These are phyloP conservation scores for Arxiozyma slooffiae DNA, from an alignment of 1,139 yeast species.

Conservation along the genomic window DNA sequence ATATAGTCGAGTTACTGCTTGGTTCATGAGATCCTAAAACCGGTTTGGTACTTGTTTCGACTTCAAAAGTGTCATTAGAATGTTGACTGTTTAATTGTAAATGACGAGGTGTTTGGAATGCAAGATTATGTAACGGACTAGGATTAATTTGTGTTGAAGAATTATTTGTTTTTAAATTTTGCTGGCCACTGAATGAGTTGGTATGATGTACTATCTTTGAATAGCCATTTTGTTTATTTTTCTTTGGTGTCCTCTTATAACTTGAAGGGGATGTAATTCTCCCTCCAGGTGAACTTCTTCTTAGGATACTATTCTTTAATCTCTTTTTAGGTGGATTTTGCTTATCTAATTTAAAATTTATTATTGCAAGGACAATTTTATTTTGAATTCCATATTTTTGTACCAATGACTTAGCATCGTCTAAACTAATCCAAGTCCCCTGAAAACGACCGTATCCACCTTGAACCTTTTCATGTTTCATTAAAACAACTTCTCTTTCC, in stretches of 20 bases:
- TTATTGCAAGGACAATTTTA: slow-evolving; percentile 44
- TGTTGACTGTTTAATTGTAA: slow-evolving; percentile 9
- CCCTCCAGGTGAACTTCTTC: slow-evolving; percentile 27
- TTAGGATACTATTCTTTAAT: slow-evolving; percentile 31
- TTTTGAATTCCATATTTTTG: slow-evolving; percentile 46
- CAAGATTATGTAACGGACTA: slow-evolving; percentile 28
- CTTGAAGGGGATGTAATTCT: slow-evolving; percentile 28
- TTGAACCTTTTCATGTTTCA: slow-evolving; percentile 81
- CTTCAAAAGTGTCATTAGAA: slow-evolving; percentile 8
- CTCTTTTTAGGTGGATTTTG: slow-evolving; percentile 44
- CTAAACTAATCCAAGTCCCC: slow-evolving; percentile 85
- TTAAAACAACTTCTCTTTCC: slow-evolving; percentile 75
- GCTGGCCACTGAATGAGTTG: background rate
- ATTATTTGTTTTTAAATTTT: background rate
- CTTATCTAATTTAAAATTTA: slow-evolving; percentile 41
- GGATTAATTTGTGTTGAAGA: slow-evolving; percentile 22
- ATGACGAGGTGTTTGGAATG: slow-evolving; percentile 29
- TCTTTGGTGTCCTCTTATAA: slow-evolving; percentile 30
- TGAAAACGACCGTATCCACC: slow-evolving; percentile 93
- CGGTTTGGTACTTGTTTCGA: slow-evolving; percentile 5
- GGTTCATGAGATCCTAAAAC: slow-evolving; percentile 6
- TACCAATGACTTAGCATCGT: slow-evolving; percentile 44
- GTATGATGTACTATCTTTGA: slow-evolving; percentile 1
- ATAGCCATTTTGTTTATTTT: slow-evolving; percentile 12
- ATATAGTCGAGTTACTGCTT: slow-evolving; percentile 13